Conservation (phyloP, 768 basidiomycete genomes). For the Tulasnella sp. region DNA sequence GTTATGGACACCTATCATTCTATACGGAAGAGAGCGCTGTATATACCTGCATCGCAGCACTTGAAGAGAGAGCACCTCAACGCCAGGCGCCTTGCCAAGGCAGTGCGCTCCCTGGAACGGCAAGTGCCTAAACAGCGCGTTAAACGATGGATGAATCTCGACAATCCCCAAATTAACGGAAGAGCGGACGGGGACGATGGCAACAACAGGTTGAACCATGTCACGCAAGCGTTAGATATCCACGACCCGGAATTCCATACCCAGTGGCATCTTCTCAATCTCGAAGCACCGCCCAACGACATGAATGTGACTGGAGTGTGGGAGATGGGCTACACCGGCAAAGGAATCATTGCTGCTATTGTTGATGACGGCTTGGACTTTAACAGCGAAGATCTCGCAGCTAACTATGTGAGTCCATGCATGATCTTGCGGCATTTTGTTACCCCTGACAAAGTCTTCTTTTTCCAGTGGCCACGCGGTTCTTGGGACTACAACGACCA, state of each 20-base stretch:
- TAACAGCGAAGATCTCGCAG: constrained; percentile 79
- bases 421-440: neutral
- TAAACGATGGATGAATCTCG: constrained; percentile 46
- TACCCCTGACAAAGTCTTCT: constrained; percentile 12
- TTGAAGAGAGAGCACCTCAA: constrained; percentile 35
- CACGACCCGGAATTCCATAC: constrained; percentile 77
- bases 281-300: constrained; percentile 65
- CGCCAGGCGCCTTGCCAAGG: constrained; percentile 50
- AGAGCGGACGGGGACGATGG: neutral
- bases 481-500: constrained; percentile 99
- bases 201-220: constrained; percentile 8
- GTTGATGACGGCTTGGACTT: constrained; percentile 97
- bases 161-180: neutral
- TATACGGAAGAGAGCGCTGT: constrained; percentile 56
- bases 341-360: constrained; percentile 82
- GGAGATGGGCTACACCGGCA: constrained; percentile 84
- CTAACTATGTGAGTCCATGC: constrained; percentile 79
- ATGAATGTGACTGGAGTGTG: constrained; percentile 95
- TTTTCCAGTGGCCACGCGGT: constrained; percentile 70
- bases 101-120: constrained; percentile 53
- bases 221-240: constrained; percentile 67
- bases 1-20: constrained; percentile 44
- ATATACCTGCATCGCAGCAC: constrained; percentile 49
- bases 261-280: constrained; percentile 97
- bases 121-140: constrained; percentile 68